A percentile compares a stretch with the other conserved stretches of the same genome.
Evolutionary conservation across 1,139 yeast genomes (phyloP).

Genomic region (Debaryomycetaceae sp.): DNA sequence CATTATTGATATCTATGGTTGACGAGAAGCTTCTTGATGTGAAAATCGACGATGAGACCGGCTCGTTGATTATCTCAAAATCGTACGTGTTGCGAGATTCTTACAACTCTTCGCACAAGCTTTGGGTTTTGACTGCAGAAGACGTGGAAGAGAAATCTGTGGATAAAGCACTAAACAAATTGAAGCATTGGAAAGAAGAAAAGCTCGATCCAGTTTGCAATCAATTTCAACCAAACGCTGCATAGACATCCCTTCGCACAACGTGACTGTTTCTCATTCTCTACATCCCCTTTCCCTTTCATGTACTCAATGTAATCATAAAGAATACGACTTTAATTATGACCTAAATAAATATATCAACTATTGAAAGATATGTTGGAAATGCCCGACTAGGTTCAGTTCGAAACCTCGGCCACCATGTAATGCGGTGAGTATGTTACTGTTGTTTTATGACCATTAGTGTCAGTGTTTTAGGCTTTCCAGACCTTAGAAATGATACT

Average conservation of each 20-base stretch:
- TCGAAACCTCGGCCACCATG: no score
- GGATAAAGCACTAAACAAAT: constrained; percentile 12
- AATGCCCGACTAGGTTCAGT: no score
- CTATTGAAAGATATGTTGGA: not conserved
- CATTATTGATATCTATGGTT: constrained; percentile 19
- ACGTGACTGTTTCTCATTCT: no score
- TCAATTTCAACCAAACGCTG: constrained; percentile 5
- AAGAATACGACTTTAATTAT: not conserved
- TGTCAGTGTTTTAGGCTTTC: constrained; percentile 26
- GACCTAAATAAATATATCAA: not conserved
- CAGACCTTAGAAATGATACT: constrained; percentile 35
- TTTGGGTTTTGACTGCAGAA: constrained; percentile 19
- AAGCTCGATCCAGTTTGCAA: constrained; percentile 13
- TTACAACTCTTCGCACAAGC: constrained; percentile 21
- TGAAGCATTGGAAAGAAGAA: constrained; percentile 21
- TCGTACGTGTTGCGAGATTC: constrained; percentile 27
- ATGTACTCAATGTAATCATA: no score
- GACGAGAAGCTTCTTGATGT: constrained; percentile 23
- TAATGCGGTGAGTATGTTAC: not conserved
- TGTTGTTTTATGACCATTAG: not conserved
- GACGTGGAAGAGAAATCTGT: constrained; percentile 21
- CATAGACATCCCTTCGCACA: no score
- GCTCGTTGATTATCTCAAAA: constrained; percentile 16
- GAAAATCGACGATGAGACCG: constrained; percentile 26
- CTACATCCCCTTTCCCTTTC: no score